phyloP scores from a whole-genome alignment of 768 basidiomycete genomes.

The Terana coerulea region DNA sequence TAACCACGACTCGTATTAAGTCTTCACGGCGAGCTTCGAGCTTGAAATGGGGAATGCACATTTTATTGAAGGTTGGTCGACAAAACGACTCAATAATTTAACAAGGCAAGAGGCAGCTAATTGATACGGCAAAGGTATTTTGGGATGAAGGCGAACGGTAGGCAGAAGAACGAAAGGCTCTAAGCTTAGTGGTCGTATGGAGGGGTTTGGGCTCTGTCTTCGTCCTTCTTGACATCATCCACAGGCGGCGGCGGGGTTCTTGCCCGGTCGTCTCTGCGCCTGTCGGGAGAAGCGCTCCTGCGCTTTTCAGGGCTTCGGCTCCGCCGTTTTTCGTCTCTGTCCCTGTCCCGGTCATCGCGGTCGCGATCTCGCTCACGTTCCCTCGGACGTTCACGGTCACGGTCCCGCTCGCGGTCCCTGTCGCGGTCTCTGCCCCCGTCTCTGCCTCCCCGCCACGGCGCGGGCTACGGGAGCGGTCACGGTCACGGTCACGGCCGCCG shows the following conservation, averaged over 20 bases:
- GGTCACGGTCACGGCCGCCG: slow-evolving; percentile 22
- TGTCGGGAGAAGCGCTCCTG: slow-evolving; percentile 42
- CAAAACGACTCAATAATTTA: slow-evolving; percentile 1
- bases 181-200: slow-evolving; percentile 42
- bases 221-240: slow-evolving; percentile 39
- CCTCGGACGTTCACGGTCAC: slow-evolving; percentile 32
- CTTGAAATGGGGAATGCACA: not conserved
- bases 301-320: slow-evolving; percentile 47
- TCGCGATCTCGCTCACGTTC: slow-evolving; percentile 37
- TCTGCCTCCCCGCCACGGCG: slow-evolving; percentile 25
- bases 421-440: slow-evolving; percentile 30
- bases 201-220: slow-evolving; percentile 55
- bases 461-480: slow-evolving; percentile 25
- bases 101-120: not conserved
- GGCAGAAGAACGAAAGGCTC: not conserved
- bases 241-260: slow-evolving; percentile 51
- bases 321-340: slow-evolving; percentile 40
- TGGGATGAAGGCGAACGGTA: not conserved
- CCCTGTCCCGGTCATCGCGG: slow-evolving; percentile 27
- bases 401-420: slow-evolving; percentile 29
- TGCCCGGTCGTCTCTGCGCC: slow-evolving; percentile 44
- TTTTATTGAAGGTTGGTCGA: slow-evolving; percentile 4
- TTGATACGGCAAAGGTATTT: not conserved
- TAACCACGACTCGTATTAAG: too few relatives aligned
- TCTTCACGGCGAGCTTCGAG: too few relatives aligned